Evolutionary conservation across 2,329 filamentous ascomycete species (phyloP).

Genomic region (Sarocladiaceae sp.): DNA sequence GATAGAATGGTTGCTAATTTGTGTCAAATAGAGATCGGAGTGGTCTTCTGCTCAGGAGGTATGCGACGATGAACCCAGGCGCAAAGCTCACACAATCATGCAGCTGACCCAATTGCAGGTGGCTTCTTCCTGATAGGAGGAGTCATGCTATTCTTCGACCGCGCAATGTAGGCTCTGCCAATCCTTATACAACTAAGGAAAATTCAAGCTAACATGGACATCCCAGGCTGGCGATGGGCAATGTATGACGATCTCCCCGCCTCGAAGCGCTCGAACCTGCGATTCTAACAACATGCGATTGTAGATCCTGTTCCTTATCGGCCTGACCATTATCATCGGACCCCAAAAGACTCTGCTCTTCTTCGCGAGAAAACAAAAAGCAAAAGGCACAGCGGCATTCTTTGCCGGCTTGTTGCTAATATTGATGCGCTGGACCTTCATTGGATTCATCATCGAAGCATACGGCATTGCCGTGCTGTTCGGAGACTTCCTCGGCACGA

Average conservation of each 20-base stretch:
- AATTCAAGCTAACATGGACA: no score
- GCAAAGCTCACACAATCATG: constrained; percentile 14
- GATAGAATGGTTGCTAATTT: constrained; percentile 29
- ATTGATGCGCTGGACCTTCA: constrained; percentile 81
- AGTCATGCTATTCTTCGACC: constrained; percentile 95
- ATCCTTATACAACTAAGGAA: no score
- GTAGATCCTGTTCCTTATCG: constrained; percentile 95
- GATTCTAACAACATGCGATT: background rate
- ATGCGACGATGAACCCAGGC: constrained; percentile 40
- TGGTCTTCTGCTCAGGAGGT: constrained; percentile 97
- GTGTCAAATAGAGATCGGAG: constrained; percentile 76
- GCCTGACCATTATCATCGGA: constrained; percentile 93
- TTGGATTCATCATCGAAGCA: constrained; percentile 85
- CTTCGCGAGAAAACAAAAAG: constrained; percentile 91
- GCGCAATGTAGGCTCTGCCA: constrained; percentile 70
- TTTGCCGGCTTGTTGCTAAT: constrained; percentile 79
- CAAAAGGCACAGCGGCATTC: constrained; percentile 88
- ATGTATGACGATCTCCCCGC: constrained; percentile 51
- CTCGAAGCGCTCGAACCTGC: constrained; percentile 8
- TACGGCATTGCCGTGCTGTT: constrained; percentile 94
- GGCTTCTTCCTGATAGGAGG: constrained; percentile 93
- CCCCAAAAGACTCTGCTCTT: constrained; percentile 86
- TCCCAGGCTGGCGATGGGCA: constrained; percentile 90
- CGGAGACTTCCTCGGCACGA: constrained; percentile 92
- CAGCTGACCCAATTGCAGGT: constrained; percentile 47